A percentile compares a stretch with the other conserved stretches of the same genome.
phyloP scores from a whole-genome alignment of 257 asterid species.

The Jacaranda mimosifolia region DNA sequence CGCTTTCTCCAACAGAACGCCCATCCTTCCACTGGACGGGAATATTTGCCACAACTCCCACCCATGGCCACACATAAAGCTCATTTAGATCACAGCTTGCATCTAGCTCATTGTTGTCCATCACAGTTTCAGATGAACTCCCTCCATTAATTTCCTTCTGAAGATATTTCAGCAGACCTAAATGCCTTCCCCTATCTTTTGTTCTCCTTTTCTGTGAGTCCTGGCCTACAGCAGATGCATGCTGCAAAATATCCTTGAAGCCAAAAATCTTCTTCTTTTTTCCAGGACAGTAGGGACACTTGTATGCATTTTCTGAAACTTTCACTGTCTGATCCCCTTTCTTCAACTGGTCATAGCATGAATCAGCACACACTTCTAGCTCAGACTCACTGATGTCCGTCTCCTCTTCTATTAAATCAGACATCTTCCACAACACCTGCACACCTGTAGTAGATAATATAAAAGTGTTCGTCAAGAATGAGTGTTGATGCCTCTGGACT shows the following conservation, averaged over 20 bases:
- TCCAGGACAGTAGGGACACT: slow-evolving; percentile 50
- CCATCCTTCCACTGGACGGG: slow-evolving; percentile 46
- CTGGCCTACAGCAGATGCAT: slow-evolving; percentile 42
- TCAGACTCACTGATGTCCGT: slow-evolving; percentile 54
- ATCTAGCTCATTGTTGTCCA: slow-evolving; percentile 11
- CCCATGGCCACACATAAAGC: slow-evolving; percentile 68
- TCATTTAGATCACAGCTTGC: slow-evolving; percentile 38
- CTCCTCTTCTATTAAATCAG: slow-evolving; percentile 42
- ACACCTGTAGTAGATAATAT: slow-evolving; percentile 27
- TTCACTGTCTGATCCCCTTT: slow-evolving; percentile 28
- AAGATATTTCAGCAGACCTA: slow-evolving; percentile 34
- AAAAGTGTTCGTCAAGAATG: background rate
- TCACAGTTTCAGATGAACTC: background rate
- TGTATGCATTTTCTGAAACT: slow-evolving; percentile 28
- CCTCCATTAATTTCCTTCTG: slow-evolving; percentile 15
- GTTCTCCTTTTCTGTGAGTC: slow-evolving; percentile 31
- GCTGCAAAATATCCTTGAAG: slow-evolving; percentile 49
- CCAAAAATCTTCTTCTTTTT: slow-evolving; percentile 32
- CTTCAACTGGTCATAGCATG: slow-evolving; percentile 47
- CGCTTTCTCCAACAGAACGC: slow-evolving; percentile 52
- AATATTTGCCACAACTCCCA: slow-evolving; percentile 62
- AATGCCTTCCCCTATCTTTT: slow-evolving; percentile 35
- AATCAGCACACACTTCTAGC: slow-evolving; percentile 47
- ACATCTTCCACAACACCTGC: slow-evolving; percentile 39
- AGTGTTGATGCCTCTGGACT: background rate